Conservation (phyloP, 306 rosid genomes). For the Prunus dulcis region DNA sequence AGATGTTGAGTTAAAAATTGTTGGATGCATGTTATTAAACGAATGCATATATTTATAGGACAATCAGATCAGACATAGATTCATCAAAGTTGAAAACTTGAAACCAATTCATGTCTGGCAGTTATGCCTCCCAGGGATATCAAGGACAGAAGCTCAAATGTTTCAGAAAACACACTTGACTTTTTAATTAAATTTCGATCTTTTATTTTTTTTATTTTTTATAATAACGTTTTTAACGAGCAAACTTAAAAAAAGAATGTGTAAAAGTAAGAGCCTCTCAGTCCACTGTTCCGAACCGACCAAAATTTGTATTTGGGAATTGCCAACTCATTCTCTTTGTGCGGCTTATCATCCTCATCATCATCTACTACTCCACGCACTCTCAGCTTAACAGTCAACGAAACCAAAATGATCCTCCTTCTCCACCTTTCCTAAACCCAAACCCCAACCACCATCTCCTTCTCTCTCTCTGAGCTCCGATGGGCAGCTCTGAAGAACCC, state of each 20-base stretch:
- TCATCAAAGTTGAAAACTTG: background rate
- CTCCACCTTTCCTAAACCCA: background rate
- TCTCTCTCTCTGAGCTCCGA: constrained; percentile 12
- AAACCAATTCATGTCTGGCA: background rate
- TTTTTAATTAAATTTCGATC: too few species aligned
- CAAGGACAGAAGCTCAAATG: too few species aligned
- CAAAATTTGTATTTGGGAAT: background rate
- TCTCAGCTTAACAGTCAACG: constrained; percentile 24
- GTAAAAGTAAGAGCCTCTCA: background rate
- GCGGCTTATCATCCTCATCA: background rate
- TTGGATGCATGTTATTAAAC: too few species aligned
- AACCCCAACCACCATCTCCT: background rate
- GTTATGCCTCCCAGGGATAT: background rate
- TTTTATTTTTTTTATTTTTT: too few species aligned
- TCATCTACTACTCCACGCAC: background rate
- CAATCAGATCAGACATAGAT: too few species aligned
- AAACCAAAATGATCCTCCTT: background rate
- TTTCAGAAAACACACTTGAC: too few species aligned
- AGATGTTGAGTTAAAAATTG: background rate
- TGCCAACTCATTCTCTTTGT: background rate
- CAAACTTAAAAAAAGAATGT: too few species aligned
- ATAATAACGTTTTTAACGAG: too few species aligned
- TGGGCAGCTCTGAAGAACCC: constrained; percentile 53
- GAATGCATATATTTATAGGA: too few species aligned
- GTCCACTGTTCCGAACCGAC: constrained; percentile 44